Conservation (phyloP, 495 filamentous ascomycete genomes). For the Friedmanniomyces simplex region DNA sequence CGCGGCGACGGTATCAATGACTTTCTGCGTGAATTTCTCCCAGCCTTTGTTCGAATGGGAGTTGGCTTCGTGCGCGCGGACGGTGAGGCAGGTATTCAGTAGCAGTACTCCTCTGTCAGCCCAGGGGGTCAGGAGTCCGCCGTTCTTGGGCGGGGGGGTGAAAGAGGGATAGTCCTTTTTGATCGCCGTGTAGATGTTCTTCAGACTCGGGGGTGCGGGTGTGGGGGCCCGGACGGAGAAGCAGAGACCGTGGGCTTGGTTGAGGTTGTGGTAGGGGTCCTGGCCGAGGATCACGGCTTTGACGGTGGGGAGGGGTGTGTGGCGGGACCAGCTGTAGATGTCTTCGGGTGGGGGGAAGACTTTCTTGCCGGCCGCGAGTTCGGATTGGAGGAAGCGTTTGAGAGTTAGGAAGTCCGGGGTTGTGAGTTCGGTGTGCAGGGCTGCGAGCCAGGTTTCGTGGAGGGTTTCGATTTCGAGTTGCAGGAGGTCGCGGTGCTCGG, state of each 20-base stretch:
- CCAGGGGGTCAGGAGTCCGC: constrained; percentile 82
- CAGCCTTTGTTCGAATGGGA: constrained; percentile 75
- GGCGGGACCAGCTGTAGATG: constrained; percentile 92
- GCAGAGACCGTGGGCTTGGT: constrained; percentile 90
- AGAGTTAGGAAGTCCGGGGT: constrained; percentile 70
- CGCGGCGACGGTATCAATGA: constrained; percentile 75
- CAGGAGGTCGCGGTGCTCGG: constrained; percentile 73
- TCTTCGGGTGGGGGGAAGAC: constrained; percentile 79
- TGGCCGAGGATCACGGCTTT: constrained; percentile 88
- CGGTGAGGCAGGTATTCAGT: constrained; percentile 87
- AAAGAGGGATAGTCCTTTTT: constrained; percentile 80
- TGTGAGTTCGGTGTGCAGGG: constrained; percentile 72
- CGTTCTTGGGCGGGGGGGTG: constrained; percentile 57
- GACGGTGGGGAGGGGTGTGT: constrained; percentile 78
- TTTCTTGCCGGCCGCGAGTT: constrained; percentile 59
- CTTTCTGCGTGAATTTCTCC: constrained; percentile 84
- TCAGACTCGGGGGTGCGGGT: constrained; percentile 71
- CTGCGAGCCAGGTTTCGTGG: constrained; percentile 79
- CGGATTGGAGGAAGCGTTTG: constrained; percentile 76
- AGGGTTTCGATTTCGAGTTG: constrained; percentile 84
- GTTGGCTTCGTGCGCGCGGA: constrained; percentile 75
- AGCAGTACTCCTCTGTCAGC: constrained; percentile 83
- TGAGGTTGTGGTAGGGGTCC: constrained; percentile 91
- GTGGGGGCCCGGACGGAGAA: constrained; percentile 91
- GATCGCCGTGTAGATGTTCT: constrained; percentile 83